Evolutionary conservation across 352 stramenopile species (phyloP), one percentile per base, ranked within the genome.

Genomic region (Pilasporangium apinafurcum): DNA sequence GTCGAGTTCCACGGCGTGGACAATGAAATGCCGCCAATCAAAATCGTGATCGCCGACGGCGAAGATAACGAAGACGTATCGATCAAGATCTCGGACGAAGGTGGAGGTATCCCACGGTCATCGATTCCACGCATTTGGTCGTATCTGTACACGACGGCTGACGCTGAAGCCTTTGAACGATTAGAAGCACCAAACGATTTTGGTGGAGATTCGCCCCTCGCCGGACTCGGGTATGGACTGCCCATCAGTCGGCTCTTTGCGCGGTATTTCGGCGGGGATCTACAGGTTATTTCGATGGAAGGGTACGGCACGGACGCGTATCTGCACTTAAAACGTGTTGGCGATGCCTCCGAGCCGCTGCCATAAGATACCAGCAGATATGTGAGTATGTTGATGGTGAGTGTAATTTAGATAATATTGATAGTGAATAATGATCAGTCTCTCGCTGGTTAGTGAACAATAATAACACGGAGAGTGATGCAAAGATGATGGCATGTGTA

Each of bases 211-310:
- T 89, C 79, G 12, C 95, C 95, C 2, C 74, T 98, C 20, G 96
- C 95, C 29, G 96, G 96, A 10, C 76, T 99, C 27, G 96, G 96
- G 41, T 99, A 99, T 51, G 96, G 96, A 0, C 67, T 99, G 33
- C 96, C 96, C 8, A 97, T 97, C 44, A 92, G 77, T 47, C 74
- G 96, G 14, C 86, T 97, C n/a, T 99, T 99, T 67, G 95, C 96
- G 53, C 86, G 96, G 43, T 99, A 99, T 75, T 99, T 99, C 68
- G 97, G 96, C 20, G 97, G 97, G 16, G 97, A 99, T 65, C 65
- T 99, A 17, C 93, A 96, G 57, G 96, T 99, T 41, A 99, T 99
- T 66, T 99, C 94, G 10, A 99, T 99, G 95, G 96, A 99, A 53
- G 97, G 97, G 17, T 99, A 98, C 61, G 97, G 97, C 33, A 99